Conservation (phyloP, 768 basidiomycete species). For the Porpolomopsis calyptriformis region DNA sequence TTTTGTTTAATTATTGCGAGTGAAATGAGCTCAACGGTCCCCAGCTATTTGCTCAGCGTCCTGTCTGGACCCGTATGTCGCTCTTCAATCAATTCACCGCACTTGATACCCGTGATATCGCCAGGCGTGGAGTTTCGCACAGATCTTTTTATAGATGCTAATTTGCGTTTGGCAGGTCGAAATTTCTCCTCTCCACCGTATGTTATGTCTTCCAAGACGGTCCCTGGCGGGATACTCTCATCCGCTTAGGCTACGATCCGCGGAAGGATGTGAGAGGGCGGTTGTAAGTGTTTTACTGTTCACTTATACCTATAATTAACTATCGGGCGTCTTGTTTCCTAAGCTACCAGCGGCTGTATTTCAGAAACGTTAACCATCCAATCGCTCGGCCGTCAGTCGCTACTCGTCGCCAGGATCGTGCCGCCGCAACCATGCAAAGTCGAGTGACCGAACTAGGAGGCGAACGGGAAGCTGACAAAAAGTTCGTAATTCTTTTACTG, state of each 20-base stretch:
- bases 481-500: slow-evolving; percentile 20
- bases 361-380: slow-evolving; percentile 79
- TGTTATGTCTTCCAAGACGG: slow-evolving; percentile 91
- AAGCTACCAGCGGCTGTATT: slow-evolving; percentile 88
- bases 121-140: slow-evolving; percentile 46
- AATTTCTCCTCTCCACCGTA: slow-evolving; percentile 66
- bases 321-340: background rate
- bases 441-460: slow-evolving; percentile 28
- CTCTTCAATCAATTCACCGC: slow-evolving; percentile 72
- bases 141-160: background rate
- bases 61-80: slow-evolving; percentile 83
- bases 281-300: slow-evolving; percentile 46
- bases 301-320: background rate
- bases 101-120: slow-evolving; percentile 57
- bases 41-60: slow-evolving; percentile 66
- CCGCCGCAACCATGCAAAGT: slow-evolving; percentile 30
- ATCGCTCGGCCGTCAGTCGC: slow-evolving; percentile 70
- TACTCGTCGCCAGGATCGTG: slow-evolving; percentile 50
- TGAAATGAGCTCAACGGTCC: background rate
- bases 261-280: slow-evolving; percentile 59
- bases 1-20: background rate
- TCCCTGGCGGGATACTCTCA: slow-evolving; percentile 83
- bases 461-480: slow-evolving; percentile 34
- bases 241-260: slow-evolving; percentile 86
- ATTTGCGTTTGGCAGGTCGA: slow-evolving; percentile 43